Evolutionary conservation across 2,329 filamentous ascomycete genomes (phyloP).

Genomic region (Dactylellina cionopaga): DNA sequence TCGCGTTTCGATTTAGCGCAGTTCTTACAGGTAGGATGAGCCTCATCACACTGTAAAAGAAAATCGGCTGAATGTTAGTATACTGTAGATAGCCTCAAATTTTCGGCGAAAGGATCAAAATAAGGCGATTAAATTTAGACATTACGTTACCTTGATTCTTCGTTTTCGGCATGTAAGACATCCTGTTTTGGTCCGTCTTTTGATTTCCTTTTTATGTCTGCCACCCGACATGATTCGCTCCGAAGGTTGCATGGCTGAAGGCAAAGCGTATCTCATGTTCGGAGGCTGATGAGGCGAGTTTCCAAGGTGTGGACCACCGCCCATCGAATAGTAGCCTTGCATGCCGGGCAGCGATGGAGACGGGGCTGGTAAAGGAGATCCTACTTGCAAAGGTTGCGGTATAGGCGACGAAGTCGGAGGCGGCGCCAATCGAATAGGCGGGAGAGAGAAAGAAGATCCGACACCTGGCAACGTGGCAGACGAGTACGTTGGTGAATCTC

Average conservation of each 20-base stretch:
- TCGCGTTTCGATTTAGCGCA: constrained; percentile 90
- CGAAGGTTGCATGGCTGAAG: constrained; percentile 64
- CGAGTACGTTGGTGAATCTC: constrained; percentile 61
- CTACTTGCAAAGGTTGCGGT: constrained; percentile 62
- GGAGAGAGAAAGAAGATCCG: constrained; percentile 64
- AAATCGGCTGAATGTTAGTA: constrained; percentile 53
- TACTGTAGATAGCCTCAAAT: too few relatives aligned
- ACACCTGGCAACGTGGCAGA: constrained; percentile 63
- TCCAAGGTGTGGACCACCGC: constrained; percentile 64
- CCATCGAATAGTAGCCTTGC: constrained; percentile 65
- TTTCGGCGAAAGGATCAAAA: too few relatives aligned
- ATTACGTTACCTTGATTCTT: constrained; percentile 74
- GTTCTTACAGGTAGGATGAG: constrained; percentile 88
- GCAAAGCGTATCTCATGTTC: constrained; percentile 66
- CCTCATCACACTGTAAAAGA: constrained; percentile 86
- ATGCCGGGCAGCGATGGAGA: constrained; percentile 62
- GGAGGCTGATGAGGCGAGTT: constrained; percentile 64
- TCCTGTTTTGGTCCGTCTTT: constrained; percentile 78
- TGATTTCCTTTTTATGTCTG: constrained; percentile 74
- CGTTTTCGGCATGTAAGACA: constrained; percentile 73
- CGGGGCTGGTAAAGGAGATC: constrained; percentile 67
- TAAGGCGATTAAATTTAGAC: too few relatives aligned
- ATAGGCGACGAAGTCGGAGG: constrained; percentile 63
- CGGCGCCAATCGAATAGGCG: constrained; percentile 63
- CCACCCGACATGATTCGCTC: constrained; percentile 70